These are phyloP conservation scores for Monosporascus sp. DNA, from an alignment of 2,329 filamentous ascomycete genomes.

Conservation along the genomic window DNA sequence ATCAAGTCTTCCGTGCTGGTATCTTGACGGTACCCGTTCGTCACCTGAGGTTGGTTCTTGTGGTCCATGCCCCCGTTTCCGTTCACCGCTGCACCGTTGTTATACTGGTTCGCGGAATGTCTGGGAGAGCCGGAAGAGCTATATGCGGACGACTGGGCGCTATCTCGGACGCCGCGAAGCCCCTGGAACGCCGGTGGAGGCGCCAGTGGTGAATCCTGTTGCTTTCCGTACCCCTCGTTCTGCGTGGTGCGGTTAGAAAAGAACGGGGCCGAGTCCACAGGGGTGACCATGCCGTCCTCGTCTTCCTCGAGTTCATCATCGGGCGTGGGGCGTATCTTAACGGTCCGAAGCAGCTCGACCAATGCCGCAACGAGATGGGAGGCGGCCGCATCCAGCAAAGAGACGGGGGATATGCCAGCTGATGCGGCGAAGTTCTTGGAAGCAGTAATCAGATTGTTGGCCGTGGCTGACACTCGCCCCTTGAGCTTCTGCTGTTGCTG, in stretches of 20 bases:
- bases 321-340: constrained; percentile 77
- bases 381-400: constrained; percentile 85
- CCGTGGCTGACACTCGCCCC: constrained; percentile 80
- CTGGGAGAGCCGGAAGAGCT: constrained; percentile 68
- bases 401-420: constrained; percentile 85
- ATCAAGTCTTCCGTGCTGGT: constrained; percentile 48
- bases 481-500: constrained; percentile 68
- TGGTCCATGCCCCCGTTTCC: constrained; percentile 34
- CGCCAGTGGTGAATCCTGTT: constrained; percentile 37
- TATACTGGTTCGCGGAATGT: constrained; percentile 46
- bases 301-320: constrained; percentile 73
- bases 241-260: constrained; percentile 54
- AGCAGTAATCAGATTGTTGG: constrained; percentile 92
- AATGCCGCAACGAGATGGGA: constrained; percentile 83
- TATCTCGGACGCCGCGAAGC: constrained; percentile 51
- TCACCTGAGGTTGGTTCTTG: constrained; percentile 29
- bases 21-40: constrained; percentile 36
- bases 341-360: constrained; percentile 76
- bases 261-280: constrained; percentile 64
- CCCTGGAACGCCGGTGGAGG: constrained; percentile 55
- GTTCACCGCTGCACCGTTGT: constrained; percentile 29
- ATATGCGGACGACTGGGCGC: constrained; percentile 68
- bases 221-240: constrained; percentile 28
- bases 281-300: constrained; percentile 61
- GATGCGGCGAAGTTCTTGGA: constrained; percentile 85